These are phyloP conservation scores for Entomortierella chlamydospora DNA, from an alignment of 192 early-diverging fungal species.

Conservation along the genomic window DNA sequence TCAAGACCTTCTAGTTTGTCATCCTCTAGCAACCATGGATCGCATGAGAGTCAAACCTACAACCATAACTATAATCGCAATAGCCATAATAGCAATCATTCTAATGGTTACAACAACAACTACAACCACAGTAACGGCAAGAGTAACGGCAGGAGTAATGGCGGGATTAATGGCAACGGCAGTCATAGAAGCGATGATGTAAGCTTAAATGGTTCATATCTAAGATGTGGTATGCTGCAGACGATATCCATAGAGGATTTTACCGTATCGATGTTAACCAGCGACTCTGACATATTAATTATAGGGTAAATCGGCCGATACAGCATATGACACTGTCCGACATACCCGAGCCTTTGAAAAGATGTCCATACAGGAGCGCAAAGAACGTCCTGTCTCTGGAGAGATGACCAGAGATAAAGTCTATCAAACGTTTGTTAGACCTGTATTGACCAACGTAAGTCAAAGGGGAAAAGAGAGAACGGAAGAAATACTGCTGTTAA, in stretches of 20 bases:
- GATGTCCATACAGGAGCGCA: conserved; percentile 25
- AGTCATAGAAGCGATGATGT: conserved; percentile 20
- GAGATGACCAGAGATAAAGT: conserved; percentile 34
- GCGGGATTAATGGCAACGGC: background rate
- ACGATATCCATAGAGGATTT: background rate
- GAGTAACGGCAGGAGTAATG: conserved; percentile 19
- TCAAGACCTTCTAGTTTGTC: background rate
- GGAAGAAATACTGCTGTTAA: too few relatives aligned
- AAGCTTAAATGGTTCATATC: conserved; percentile 2
- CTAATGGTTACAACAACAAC: background rate
- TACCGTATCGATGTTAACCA: background rate
- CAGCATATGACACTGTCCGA: conserved; percentile 36
- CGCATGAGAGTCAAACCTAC: conserved; percentile 3
- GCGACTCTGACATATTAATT: background rate
- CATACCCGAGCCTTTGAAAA: conserved; percentile 24
- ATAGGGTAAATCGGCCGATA: conserved; percentile 17
- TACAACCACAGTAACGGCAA: conserved; percentile 15
- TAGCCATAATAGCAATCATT: background rate
- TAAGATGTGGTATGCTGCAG: too few relatives aligned
- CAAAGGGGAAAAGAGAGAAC: background rate
- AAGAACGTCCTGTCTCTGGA: conserved; percentile 11
- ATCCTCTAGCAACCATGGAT: conserved; percentile 12
- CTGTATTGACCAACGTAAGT: conserved; percentile 41
- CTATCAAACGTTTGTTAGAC: conserved; percentile 46
- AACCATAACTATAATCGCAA: background rate